Evolutionary conservation across 1,139 yeast genomes (phyloP).

Genomic region (Geotrichum carabidarum): DNA sequence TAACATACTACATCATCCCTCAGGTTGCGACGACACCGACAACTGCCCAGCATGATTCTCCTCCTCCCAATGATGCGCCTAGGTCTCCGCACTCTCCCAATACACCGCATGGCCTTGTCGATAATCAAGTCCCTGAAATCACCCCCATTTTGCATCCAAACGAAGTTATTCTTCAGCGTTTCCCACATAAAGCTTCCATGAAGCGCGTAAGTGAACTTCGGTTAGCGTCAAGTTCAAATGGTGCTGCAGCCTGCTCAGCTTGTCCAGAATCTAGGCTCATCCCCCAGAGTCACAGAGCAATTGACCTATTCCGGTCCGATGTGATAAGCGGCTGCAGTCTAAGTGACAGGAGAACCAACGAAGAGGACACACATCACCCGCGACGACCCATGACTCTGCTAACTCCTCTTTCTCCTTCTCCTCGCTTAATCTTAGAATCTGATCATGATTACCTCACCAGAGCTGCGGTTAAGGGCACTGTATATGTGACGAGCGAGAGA

Average conservation of each 20-base stretch:
- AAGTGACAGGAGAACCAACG: too few species aligned
- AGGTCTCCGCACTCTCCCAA: too few species aligned
- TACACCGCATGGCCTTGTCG: not conserved
- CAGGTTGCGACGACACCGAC: not conserved
- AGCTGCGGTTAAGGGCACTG: conserved; percentile 26
- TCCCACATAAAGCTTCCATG: conserved; percentile 25
- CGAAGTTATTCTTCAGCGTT: conserved; percentile 32
- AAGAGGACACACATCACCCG: too few species aligned
- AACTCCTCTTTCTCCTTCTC: not conserved
- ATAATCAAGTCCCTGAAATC: not conserved
- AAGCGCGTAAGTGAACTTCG: conserved; percentile 14
- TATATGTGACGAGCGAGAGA: conserved; percentile 34
- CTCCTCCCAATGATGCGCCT: too few species aligned
- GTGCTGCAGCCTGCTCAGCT: not conserved
- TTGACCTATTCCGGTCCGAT: too few species aligned
- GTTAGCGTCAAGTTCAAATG: not conserved
- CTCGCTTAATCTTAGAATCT: conserved; percentile 10
- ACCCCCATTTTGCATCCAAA: conserved; percentile 34
- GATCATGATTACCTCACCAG: conserved; percentile 25
- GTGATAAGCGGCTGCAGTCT: too few species aligned
- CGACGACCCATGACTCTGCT: too few species aligned
- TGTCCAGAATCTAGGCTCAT: not conserved
- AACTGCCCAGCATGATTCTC: not conserved
- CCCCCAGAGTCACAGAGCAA: not conserved
- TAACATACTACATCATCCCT: not conserved